Base-by-base conservation (phyloP, 2,329 filamentous ascomycete species). In the Fusarium drepaniforme region DNA sequence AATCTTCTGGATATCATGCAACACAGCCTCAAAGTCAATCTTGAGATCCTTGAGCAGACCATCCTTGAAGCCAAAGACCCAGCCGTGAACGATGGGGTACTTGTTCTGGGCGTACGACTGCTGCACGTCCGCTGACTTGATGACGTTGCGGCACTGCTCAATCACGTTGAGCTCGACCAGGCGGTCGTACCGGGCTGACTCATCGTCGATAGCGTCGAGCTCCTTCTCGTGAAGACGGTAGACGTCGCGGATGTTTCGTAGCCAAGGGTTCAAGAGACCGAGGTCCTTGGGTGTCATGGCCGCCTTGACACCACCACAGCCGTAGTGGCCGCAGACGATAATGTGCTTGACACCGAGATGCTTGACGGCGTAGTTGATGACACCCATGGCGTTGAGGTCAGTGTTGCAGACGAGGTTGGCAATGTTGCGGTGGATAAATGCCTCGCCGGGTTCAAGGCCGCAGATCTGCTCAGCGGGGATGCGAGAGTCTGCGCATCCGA, bases 351-450 rank as follows among this genome's bases (percentile, higher is more conserved):
- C 93, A 81, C 93, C 89, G 46, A 98, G 89, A 83, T 96, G 91
- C 78, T 89, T 87, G 74, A 98, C 94, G 74, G 95, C 94, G 82
- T 95, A 98, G 82, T 97, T 92, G 84, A 98, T 94, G 78, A 97
- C 95, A 82, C 90, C 90, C 82, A 94, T 92, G 60, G 92, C 91
- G 83, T 92, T 95, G 80, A 97, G 89, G 82, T 98, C 96, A 74
- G 91, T 92, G 81, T 92, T 91, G 85, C 91, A 91, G 67, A 97
- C 89, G 75, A 97, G 89, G 87, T 98, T 98, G 85, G 95, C 95
- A 83, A 98, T 97, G 81, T 98, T 98, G 84, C 96, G 94, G 88
- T 97, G 95, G 77, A 97, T 93, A 83, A 98, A 98, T 79, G 96
- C 93, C 84, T 98, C 94, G 77, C 95, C 95, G n/a, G 95, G 94